Evolutionary conservation across 768 basidiomycete species (phyloP).

Genomic region (Pisolithus tinctorius): DNA sequence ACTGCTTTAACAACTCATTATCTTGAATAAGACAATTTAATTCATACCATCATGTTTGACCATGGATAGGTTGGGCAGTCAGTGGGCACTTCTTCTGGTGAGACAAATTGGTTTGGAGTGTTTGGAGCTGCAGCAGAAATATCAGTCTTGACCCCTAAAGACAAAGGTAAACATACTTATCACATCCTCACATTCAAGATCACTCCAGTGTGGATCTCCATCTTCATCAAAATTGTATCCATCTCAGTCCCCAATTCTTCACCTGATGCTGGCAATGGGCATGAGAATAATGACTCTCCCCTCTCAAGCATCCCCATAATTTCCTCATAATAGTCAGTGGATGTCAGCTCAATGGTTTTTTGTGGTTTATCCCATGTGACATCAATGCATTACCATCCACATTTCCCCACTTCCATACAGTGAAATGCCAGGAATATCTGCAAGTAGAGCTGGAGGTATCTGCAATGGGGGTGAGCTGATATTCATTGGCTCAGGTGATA

Average conservation of each 20-base stretch:
- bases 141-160: not conserved
- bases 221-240: not conserved
- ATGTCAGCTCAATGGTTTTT: conserved; percentile 8
- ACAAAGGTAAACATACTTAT: not conserved
- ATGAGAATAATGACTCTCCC: conserved; percentile 1
- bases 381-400: not conserved
- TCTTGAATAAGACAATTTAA: not conserved
- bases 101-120: not conserved
- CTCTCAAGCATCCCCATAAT: conserved; percentile 1
- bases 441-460: too few species aligned
- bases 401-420: not conserved
- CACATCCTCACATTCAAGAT: not conserved
- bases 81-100: not conserved
- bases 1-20: not conserved
- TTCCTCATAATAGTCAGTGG: conserved; percentile 11
- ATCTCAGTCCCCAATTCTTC: conserved; percentile 7
- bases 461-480: not conserved
- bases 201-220: not conserved
- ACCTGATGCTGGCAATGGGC: conserved; percentile 1
- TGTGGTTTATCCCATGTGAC: not conserved
- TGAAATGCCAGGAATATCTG: too few species aligned
- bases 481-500: not conserved
- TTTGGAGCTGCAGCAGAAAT: not conserved
- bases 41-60: not conserved
- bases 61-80: not conserved